Percentiles rank a stretch among this genome's conserved stretches.
Conservation (phyloP, 2,329 filamentous ascomycete genomes). For the Pseudopyricularia javanii region DNA sequence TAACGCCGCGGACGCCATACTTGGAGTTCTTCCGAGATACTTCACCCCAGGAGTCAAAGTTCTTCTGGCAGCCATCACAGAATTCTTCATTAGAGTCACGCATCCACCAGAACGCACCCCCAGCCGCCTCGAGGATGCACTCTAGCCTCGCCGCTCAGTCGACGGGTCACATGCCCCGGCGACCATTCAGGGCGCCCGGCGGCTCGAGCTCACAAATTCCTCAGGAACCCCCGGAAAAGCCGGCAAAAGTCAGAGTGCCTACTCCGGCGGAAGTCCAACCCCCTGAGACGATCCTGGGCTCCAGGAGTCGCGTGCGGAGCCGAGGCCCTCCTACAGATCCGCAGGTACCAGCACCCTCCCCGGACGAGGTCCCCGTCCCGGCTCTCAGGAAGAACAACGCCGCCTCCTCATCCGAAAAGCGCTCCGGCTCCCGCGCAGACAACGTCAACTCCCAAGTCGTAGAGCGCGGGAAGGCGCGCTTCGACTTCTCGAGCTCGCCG, state of each 20-base stretch:
- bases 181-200: background rate
- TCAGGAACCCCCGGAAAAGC: background rate
- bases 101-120: background rate
- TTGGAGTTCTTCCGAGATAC: background rate
- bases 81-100: background rate
- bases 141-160: background rate
- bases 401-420: background rate
- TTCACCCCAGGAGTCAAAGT: background rate
- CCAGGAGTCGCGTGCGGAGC: background rate
- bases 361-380: background rate
- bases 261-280: background rate
- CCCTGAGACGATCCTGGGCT: background rate
- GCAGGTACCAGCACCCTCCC: background rate
- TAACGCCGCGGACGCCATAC: background rate
- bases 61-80: background rate
- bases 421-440: background rate
- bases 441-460: background rate
- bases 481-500: no score
- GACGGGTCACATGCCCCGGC: background rate
- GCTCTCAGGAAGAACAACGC: background rate
- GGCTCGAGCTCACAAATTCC: background rate
- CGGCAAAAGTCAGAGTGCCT: background rate
- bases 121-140: background rate
- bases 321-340: background rate
- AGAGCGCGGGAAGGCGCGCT: background rate